These are phyloP conservation scores for Lachancea quebecensis DNA, from an alignment of 805 yeast genomes.

Conservation along the genomic window DNA sequence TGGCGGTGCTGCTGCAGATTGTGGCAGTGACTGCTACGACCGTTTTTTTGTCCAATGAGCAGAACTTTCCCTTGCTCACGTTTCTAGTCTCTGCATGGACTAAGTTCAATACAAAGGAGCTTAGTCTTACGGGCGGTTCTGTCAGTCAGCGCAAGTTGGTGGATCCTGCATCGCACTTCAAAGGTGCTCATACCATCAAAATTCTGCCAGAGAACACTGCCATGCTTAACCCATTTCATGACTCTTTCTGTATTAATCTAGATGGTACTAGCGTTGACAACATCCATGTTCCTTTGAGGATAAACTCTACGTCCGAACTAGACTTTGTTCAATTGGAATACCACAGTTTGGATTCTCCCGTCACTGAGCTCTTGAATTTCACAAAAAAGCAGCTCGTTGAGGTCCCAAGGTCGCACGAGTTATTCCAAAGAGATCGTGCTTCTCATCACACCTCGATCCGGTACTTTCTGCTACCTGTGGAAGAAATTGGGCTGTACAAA, in stretches of 20 bases:
- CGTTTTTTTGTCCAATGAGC: slow-evolving; percentile 45
- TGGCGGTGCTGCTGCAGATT: slow-evolving; percentile 46
- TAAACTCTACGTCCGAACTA: slow-evolving; percentile 73
- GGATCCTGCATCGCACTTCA: slow-evolving; percentile 48
- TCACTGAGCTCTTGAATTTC: slow-evolving; percentile 43
- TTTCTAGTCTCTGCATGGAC: slow-evolving; percentile 39
- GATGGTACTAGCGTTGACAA: slow-evolving; percentile 28
- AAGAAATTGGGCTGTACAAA: slow-evolving; percentile 70
- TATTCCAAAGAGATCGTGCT: slow-evolving; percentile 11
- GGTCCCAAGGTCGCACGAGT: slow-evolving; percentile 17
- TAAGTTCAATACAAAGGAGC: slow-evolving; percentile 37
- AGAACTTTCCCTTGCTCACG: slow-evolving; percentile 42
- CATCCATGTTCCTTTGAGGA: slow-evolving; percentile 55
- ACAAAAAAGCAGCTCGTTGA: slow-evolving; percentile 50
- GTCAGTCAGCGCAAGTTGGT: slow-evolving; percentile 26
- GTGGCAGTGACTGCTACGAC: slow-evolving; percentile 42
- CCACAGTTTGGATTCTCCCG: slow-evolving; percentile 48
- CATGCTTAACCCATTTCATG: slow-evolving; percentile 65
- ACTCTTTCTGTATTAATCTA: slow-evolving; percentile 52
- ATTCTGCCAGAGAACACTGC: slow-evolving; percentile 90
- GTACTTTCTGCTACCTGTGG: slow-evolving; percentile 59
- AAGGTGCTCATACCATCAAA: slow-evolving; percentile 79
- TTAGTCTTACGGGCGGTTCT: slow-evolving; percentile 47
- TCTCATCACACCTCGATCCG: slow-evolving; percentile 31
- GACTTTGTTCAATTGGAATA: slow-evolving; percentile 58